Percentiles rank a stretch among this genome's conserved stretches.
Evolutionary conservation across 345 rosid genomes (phyloP).

Genomic region (Clausena lansium): DNA sequence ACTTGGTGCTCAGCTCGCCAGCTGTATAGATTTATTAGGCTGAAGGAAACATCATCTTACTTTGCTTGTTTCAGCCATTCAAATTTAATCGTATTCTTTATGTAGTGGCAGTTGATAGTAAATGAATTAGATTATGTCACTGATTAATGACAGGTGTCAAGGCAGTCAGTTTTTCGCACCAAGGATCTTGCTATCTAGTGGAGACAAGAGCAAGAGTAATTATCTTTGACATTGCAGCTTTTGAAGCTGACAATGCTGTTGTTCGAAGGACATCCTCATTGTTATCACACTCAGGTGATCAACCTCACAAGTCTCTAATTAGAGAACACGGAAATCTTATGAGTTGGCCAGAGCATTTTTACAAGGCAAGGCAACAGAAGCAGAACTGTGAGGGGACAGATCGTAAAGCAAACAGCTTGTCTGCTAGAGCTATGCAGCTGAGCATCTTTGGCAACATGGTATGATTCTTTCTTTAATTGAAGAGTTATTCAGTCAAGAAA

Average conservation of each 20-base stretch:
- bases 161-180: slow-evolving; percentile 48
- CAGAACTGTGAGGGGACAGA: slow-evolving; percentile 19
- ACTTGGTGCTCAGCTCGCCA: neutral
- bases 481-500: neutral
- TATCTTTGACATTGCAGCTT: slow-evolving; percentile 53
- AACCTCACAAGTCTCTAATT: slow-evolving; percentile 43
- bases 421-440: slow-evolving; percentile 77
- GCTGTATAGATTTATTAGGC: neutral
- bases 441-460: slow-evolving; percentile 86
- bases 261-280: slow-evolving; percentile 49
- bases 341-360: slow-evolving; percentile 72
- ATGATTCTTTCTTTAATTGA: slow-evolving; percentile 8
- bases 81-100: neutral
- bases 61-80: neutral
- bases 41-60: neutral
- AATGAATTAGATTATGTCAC: neutral
- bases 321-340: slow-evolving; percentile 59
- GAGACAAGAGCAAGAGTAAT: slow-evolving; percentile 81
- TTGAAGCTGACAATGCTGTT: slow-evolving; percentile 45
- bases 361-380: slow-evolving; percentile 28
- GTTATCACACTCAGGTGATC: slow-evolving; percentile 41
- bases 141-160: slow-evolving; percentile 36
- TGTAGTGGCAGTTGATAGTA: neutral
- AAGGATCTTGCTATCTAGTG: slow-evolving; percentile 56
- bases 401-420: slow-evolving; percentile 45